Percentiles rank a stretch among this genome's conserved stretches.
Evolutionary conservation across 345 rosid species (phyloP).

Genomic region (Linum lewisii): DNA sequence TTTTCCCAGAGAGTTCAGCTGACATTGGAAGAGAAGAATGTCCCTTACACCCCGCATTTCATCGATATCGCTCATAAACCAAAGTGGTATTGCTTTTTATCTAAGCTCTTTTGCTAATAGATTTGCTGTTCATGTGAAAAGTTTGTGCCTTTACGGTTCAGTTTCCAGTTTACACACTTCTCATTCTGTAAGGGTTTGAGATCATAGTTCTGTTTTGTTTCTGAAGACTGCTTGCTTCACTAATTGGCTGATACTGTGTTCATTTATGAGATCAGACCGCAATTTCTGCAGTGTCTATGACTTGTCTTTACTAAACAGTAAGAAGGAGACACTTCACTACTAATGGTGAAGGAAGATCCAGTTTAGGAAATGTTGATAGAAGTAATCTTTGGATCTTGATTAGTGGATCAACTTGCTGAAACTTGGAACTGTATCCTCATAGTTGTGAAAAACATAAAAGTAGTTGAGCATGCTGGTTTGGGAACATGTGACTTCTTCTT

Average conservation of each 20-base stretch:
- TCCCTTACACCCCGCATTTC: slow-evolving; percentile 49
- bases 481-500: neutral
- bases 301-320: neutral
- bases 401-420: too few relatives aligned
- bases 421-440: too few relatives aligned
- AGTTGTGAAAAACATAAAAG: too few relatives aligned
- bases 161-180: neutral
- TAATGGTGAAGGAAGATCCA: too few relatives aligned
- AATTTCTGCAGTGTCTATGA: neutral
- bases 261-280: neutral
- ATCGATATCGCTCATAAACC: slow-evolving; percentile 59
- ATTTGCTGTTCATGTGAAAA: neutral
- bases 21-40: slow-evolving; percentile 82
- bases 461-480: neutral
- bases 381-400: too few relatives aligned
- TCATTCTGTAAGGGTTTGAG: too few relatives aligned
- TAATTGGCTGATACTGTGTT: too few relatives aligned
- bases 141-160: neutral
- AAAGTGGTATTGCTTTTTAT: slow-evolving; percentile 41
- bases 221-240: too few relatives aligned
- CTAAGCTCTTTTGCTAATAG: neutral
- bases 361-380: too few relatives aligned
- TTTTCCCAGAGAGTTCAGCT: slow-evolving; percentile 55
- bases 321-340: too few relatives aligned
- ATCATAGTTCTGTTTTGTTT: neutral